Evolutionary conservation across 345 rosid species (phyloP), one percentile per base, ranked within the genome.

Genomic region (Lepidium aucheri): DNA sequence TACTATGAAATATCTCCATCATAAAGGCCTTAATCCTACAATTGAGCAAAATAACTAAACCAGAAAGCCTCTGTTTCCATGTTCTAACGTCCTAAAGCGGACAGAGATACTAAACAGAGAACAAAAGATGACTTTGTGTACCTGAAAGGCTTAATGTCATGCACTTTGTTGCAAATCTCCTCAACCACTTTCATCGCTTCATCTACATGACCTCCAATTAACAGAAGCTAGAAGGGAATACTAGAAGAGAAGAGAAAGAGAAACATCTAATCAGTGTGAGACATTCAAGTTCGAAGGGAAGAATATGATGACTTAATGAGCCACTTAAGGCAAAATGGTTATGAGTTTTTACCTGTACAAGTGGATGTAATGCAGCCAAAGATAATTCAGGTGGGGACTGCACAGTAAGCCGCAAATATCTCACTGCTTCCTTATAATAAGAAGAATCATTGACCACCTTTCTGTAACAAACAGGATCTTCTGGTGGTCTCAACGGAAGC

Each of bases 101-200:
- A 12, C 17, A 9, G 35, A 54, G 9, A 36, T 32, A 35, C 73
- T 26, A 61, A 9, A 47, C 2, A 49, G 7, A 60, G 41, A 64
- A 15, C 16, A 26, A 20, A 51, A 32, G 46, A 58, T 35, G 56
- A 26, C 33, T 22, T 34, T 26, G 1, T 18, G 24, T 83, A 93
- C 97, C 97, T 90, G 54, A 64, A 52, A 69, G 90, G 80, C 78
- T 87, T 79, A 38, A 78, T 45, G 32, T 79, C 68, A 28, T 64
- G 68, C 39, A 83, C 74, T 69, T 51, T 73, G 49, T 33, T 60
- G 72, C 90, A 81, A 45, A 82, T 75, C 45, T 77, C 78, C 42
- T 88, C 83, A 3, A 90, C 79, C 68, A 77, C 82, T 28, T 69
- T 63, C 70, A 88, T 63, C 0, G 94, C 94, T 77, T 80, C 89